These are phyloP conservation scores for Suillus hirtellus DNA, from an alignment of 768 basidiomycete species.

Conservation along the genomic window DNA sequence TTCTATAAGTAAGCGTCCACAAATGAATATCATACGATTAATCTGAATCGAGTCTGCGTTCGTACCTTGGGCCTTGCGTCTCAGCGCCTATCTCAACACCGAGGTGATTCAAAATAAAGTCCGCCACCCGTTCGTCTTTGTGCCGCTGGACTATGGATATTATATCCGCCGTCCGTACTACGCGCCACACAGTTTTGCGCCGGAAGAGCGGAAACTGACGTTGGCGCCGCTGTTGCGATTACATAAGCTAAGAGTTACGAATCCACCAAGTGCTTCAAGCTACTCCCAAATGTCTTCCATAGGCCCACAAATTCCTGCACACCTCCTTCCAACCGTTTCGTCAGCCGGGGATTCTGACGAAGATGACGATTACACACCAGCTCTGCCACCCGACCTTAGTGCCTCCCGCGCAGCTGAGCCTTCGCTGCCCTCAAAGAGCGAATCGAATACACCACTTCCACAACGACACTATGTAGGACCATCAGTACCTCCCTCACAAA, in stretches of 20 bases:
- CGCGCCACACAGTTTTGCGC: too few species aligned
- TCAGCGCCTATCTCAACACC: too few species aligned
- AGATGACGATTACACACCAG: constrained; percentile 70
- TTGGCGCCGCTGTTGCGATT: neutral
- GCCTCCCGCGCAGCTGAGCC: constrained; percentile 41
- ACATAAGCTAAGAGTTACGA: neutral
- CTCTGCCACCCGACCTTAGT: constrained; percentile 70
- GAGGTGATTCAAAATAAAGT: too few species aligned
- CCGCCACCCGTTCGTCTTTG: too few species aligned
- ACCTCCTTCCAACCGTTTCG: constrained; percentile 34
- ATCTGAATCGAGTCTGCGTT: too few species aligned
- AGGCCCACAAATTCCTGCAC: constrained; percentile 58
- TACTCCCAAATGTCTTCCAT: constrained; percentile 46
- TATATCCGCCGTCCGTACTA: too few species aligned
- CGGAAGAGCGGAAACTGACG: too few species aligned
- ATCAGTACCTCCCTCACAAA: constrained; percentile 43
- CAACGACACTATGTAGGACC: constrained; percentile 52
- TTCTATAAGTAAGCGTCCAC: too few species aligned
- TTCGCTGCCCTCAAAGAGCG: constrained; percentile 23
- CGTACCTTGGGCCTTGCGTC: too few species aligned
- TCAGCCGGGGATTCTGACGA: constrained; percentile 36
- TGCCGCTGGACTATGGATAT: too few species aligned
- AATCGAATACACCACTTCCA: constrained; percentile 21
- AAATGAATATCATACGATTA: too few species aligned
- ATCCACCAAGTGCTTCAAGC: too few species aligned